Percentiles rank a stretch among this genome's conserved stretches.
These are phyloP conservation scores for Cardamine resedifolia DNA, from an alignment of 345 rosid genomes.

Conservation along the genomic window DNA sequence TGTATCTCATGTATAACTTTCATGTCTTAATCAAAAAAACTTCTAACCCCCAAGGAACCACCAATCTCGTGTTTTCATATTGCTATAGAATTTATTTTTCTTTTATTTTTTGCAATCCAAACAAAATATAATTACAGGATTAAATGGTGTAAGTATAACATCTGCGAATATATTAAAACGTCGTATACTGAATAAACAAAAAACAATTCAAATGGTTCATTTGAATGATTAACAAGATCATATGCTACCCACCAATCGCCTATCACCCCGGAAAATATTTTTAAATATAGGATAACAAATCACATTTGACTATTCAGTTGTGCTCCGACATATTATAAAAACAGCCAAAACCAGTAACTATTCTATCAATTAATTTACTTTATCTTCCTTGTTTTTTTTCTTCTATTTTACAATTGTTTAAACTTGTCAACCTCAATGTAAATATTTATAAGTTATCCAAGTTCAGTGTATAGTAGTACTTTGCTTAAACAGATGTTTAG, in stretches of 20 bases:
- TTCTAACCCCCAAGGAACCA: neutral
- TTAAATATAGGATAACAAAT: constrained; percentile 11
- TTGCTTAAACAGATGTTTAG: constrained; percentile 28
- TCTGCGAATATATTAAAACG: constrained; percentile 8
- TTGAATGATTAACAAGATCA: constrained; percentile 32
- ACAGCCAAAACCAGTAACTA: constrained; percentile 9
- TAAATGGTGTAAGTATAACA: neutral
- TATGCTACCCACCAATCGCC: constrained; percentile 34
- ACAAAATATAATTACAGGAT: neutral
- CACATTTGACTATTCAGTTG: constrained; percentile 26
- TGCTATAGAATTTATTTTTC: neutral
- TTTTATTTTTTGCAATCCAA: neutral
- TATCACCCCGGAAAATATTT: constrained; percentile 1
- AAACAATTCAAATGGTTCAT: neutral
- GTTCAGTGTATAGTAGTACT: constrained; percentile 27
- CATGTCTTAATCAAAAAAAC: neutral
- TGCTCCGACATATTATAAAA: constrained; percentile 1
- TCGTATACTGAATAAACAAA: neutral
- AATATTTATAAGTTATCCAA: constrained; percentile 6
- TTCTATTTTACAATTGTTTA: neutral
- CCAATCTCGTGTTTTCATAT: neutral
- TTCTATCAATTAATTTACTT: constrained; percentile 6
- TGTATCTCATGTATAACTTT: neutral
- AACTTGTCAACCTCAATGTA: constrained; percentile 20
- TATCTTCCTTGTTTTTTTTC: neutral